Conservation (phyloP, 1,284 basidiomycete species). For the Fistulinella cinereoalba region DNA sequence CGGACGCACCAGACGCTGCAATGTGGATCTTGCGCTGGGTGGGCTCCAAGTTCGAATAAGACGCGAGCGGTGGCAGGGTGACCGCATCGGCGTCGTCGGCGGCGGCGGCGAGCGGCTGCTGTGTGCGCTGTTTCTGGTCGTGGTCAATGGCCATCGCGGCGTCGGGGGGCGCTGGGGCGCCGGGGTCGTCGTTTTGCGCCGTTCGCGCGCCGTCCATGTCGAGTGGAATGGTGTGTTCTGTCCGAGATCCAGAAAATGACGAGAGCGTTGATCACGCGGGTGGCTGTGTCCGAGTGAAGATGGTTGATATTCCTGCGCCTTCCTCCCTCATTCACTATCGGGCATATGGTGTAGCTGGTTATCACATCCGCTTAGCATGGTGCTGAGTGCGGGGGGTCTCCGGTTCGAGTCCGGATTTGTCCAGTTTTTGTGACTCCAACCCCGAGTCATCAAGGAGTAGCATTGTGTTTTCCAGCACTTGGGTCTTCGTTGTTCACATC, state of each 20-base stretch:
- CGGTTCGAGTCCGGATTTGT: conserved; percentile 43
- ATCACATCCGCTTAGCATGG: conserved; percentile 42
- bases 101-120: neutral
- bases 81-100: conserved; percentile 1
- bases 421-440: too few relatives aligned
- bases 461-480: too few relatives aligned
- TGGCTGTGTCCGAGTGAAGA: conserved; percentile 27
- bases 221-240: conserved; percentile 7
- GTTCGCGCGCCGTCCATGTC: conserved; percentile 25
- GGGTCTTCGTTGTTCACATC: too few relatives aligned
- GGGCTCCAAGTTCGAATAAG: conserved; percentile 13
- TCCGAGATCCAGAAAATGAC: conserved; percentile 29
- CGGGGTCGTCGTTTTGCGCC: neutral
- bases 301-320: too few relatives aligned
- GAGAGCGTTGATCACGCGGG: conserved; percentile 26
- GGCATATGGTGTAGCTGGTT: conserved; percentile 44
- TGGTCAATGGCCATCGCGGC: conserved; percentile 25
- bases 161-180: neutral
- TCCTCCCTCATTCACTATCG: too few relatives aligned
- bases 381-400: conserved; percentile 37
- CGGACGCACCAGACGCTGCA: conserved; percentile 11
- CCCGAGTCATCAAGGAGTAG: too few relatives aligned
- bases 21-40: neutral
- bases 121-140: conserved; percentile 5
- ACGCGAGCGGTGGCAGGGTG: neutral